Percentiles rank a stretch among this genome's conserved stretches.
Evolutionary conservation across 768 basidiomycete species (phyloP).

Genomic region (Rhodotorula toruloides): DNA sequence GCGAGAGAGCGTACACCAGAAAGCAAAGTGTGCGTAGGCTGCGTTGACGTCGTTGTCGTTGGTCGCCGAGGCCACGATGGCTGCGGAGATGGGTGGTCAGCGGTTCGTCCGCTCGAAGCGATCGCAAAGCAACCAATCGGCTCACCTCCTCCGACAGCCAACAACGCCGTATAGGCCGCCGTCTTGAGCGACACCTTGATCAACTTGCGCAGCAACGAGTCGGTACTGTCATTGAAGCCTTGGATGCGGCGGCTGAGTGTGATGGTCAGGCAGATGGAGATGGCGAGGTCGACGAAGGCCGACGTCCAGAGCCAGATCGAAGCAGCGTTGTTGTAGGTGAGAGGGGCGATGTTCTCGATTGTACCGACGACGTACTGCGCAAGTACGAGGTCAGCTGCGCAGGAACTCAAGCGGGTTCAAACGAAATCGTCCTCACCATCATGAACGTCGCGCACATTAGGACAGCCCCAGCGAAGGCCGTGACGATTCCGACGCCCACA

Average conservation of each 20-base stretch:
- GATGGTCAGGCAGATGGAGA: conserved; percentile 1
- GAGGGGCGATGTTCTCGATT: background rate
- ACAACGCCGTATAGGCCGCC: background rate
- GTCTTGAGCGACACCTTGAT: conserved; percentile 9
- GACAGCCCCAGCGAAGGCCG: conserved; percentile 4
- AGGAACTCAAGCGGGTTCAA: no score
- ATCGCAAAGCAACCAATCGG: background rate
- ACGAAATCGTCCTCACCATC: conserved; percentile 2
- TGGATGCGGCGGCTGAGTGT: conserved; percentile 2
- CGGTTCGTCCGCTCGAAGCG: background rate
- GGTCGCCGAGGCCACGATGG: background rate
- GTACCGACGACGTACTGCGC: conserved; percentile 10
- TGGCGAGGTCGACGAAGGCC: background rate
- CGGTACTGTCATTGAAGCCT: background rate
- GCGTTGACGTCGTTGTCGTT: background rate
- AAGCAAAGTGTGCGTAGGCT: background rate
- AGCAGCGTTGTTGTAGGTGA: background rate
- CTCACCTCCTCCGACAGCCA: conserved; percentile 8
- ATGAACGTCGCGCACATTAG: background rate
- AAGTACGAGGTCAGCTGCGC: no score
- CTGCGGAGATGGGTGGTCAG: background rate
- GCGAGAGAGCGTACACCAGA: background rate
- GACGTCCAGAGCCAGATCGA: conserved; percentile 10
- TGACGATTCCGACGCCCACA: background rate
- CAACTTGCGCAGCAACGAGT: conserved; percentile 10